Evolutionary conservation across 768 basidiomycete species (phyloP).

Genomic region (Asterophora lycoperdoides): DNA sequence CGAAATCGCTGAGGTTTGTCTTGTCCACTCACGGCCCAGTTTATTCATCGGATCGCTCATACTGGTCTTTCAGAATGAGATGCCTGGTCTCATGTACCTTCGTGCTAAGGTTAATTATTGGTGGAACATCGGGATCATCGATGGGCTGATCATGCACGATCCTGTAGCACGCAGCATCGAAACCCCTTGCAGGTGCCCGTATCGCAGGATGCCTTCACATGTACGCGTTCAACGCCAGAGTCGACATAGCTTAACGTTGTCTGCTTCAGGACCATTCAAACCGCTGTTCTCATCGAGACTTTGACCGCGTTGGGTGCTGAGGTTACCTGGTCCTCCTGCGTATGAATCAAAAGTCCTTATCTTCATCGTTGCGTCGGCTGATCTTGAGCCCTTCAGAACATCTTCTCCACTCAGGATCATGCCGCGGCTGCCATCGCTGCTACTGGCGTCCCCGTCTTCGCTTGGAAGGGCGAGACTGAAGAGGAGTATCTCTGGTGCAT

Average conservation of each 20-base stretch:
- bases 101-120: constrained; percentile 63
- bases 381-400: constrained; percentile 57
- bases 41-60: constrained; percentile 9
- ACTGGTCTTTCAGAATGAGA: constrained; percentile 62
- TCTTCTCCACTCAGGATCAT: constrained; percentile 99
- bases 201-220: constrained; percentile 98
- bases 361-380: background rate
- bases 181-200: constrained; percentile 92
- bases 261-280: constrained; percentile 86
- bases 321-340: constrained; percentile 98
- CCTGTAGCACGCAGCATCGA: constrained; percentile 64
- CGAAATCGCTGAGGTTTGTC: constrained; percentile 88
- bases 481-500: constrained; percentile 99
- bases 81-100: constrained; percentile 95
- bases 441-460: constrained; percentile 96
- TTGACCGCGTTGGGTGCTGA: constrained; percentile 92
- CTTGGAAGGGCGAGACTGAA: constrained; percentile 99
- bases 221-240: constrained; percentile 39
- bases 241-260: constrained; percentile 4
- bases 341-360: constrained; percentile 34
- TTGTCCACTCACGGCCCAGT: constrained; percentile 13
- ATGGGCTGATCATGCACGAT: constrained; percentile 21
- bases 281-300: constrained; percentile 98
- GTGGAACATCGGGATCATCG: constrained; percentile 11
- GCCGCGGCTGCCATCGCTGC: constrained; percentile 98